These are phyloP conservation scores for Monotropa hypopitys DNA, from an alignment of 179 eudicot genomes.

Conservation along the genomic window DNA sequence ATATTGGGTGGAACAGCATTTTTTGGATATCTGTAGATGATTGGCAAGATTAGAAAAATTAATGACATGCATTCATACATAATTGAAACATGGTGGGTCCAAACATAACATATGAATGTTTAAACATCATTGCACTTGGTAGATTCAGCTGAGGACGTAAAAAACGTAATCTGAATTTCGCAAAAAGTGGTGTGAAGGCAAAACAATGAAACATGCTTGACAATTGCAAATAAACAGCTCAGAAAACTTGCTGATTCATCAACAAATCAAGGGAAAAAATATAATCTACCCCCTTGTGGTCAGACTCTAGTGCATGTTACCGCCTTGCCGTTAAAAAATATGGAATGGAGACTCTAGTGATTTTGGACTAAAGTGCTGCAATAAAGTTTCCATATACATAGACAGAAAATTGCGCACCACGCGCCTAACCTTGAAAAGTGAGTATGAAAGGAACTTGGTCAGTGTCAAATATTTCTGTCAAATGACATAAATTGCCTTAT, in stretches of 20 bases:
- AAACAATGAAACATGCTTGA: neutral
- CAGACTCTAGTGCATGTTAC: neutral
- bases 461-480: too few species aligned
- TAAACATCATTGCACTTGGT: neutral
- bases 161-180: neutral
- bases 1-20: slow-evolving; percentile 79
- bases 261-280: neutral
- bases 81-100: neutral
- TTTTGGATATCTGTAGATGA: slow-evolving; percentile 53
- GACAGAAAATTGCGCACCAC: neutral
- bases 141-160: neutral
- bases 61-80: slow-evolving; percentile 1
- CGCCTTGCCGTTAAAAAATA: neutral
- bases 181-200: neutral
- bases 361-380: neutral
- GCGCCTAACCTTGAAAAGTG: too few species aligned
- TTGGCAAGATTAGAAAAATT: slow-evolving; percentile 5
- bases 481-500: too few species aligned
- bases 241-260: neutral
- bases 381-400: neutral
- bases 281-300: neutral
- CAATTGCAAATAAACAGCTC: neutral
- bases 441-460: too few species aligned
- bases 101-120: neutral
- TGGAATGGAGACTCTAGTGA: neutral